A percentile compares a stretch with the other conserved stretches of the same genome.
Evolutionary conservation across 1,284 basidiomycete genomes (phyloP).

Genomic region (Irpex sp.): DNA sequence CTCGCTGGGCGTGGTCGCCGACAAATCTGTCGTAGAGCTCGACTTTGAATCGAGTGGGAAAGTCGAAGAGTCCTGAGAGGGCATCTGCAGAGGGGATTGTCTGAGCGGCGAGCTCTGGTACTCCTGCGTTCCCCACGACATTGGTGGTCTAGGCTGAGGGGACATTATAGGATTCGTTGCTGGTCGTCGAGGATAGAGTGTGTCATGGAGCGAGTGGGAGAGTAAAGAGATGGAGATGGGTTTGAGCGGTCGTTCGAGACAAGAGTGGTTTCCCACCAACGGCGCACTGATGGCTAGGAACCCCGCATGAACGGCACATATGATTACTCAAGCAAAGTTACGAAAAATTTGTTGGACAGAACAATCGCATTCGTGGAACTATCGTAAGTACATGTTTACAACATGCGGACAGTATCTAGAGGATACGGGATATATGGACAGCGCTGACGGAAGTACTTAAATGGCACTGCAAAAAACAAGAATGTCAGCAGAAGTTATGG

Average conservation of each 20-base stretch:
- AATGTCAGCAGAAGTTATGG: too few species aligned
- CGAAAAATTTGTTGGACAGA: too few species aligned
- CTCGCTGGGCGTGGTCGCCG: not conserved
- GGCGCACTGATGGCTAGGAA: too few species aligned
- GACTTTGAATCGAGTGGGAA: not conserved
- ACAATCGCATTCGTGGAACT: too few species aligned
- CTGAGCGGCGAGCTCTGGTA: not conserved
- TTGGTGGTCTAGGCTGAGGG: not conserved
- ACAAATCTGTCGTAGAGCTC: not conserved
- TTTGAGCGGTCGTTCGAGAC: not conserved
- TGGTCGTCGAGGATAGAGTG: not conserved
- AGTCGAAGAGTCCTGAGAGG: constrained; percentile 1
- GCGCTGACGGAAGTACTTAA: too few species aligned
- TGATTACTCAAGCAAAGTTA: too few species aligned
- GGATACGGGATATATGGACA: too few species aligned
- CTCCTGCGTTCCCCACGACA: not conserved
- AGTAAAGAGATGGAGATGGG: not conserved
- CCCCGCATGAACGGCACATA: too few species aligned
- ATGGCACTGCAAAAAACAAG: too few species aligned
- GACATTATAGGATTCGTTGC: not conserved
- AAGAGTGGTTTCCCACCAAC: not conserved
- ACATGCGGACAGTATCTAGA: too few species aligned
- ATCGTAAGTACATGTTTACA: too few species aligned
- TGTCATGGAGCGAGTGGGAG: not conserved
- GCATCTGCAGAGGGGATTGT: not conserved